Evolutionary conservation across 768 basidiomycete genomes (phyloP), one percentile per base, ranked within the genome.

Genomic region (Hortiboletus flavorubellus): DNA sequence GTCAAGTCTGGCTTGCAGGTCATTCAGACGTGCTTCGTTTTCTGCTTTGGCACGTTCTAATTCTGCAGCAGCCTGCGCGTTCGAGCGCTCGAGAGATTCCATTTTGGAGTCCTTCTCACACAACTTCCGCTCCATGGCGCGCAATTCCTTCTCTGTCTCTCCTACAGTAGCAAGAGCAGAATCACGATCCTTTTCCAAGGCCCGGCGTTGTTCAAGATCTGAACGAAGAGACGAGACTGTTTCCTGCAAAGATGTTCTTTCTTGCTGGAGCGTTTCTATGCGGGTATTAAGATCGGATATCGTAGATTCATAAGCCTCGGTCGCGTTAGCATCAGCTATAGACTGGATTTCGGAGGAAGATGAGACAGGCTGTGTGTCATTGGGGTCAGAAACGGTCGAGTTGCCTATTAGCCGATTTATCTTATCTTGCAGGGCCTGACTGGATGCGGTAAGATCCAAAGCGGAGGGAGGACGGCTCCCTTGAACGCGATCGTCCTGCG

Each of bases 211-310:
- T 35, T 64, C 59, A 14, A 59, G 54, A n/a, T 68, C 60, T 4
- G 55, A 56, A 29, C 60, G 60, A 46, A 62, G 58, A 23, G 68
- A 62, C 5, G 59, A 56, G 26, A 74, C 58, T 8, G 68, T 62
- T 21, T 68, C 59, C 49, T 78, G 80, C 30, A 93, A 72, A 21
- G 84, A 79, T 47, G 76, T 75, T 55, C 86, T 89, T 66, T 93
- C 90, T 52, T 81, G 82, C 65, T 91, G 87, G 9, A 89, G 74
- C 2, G 80, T 78, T 53, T 84, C 79, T 33, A 91, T 63, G 18
- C 81, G 72, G 15, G 69, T 62, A 34, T 66, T 62, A 15, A 70
- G 63, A 38, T 48, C 18, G 11, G 68, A 54, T 58, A 54, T 56
- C 29, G 46, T 56, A 38, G 58, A 55, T 49, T 68, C 62, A 15